Conservation (phyloP, 345 rosid genomes). For the Eutrema heterophyllum region DNA sequence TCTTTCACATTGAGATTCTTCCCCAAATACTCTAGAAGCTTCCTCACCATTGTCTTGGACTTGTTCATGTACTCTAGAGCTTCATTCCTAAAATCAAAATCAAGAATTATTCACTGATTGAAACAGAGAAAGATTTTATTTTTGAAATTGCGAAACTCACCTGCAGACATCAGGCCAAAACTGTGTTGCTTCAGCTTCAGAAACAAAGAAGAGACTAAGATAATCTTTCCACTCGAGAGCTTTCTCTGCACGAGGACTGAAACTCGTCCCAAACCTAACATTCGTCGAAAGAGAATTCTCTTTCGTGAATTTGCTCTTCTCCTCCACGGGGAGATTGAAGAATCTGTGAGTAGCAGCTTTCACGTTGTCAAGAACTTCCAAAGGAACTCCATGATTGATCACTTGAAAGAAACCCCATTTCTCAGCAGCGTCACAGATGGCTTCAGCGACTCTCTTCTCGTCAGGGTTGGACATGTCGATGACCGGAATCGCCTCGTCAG, state of each 20-base stretch:
- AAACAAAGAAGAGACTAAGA: slow-evolving; percentile 44
- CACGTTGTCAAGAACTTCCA: slow-evolving; percentile 35
- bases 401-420: slow-evolving; percentile 54
- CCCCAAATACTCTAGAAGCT: slow-evolving; percentile 34
- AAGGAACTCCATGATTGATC: slow-evolving; percentile 42
- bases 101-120: background rate
- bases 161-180: slow-evolving; percentile 46
- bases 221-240: slow-evolving; percentile 57
- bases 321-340: slow-evolving; percentile 38
- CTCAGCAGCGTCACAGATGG: slow-evolving; percentile 46
- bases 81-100: slow-evolving; percentile 30
- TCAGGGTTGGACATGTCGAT: slow-evolving; percentile 43
- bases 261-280: slow-evolving; percentile 38
- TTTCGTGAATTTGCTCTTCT: slow-evolving; percentile 36
- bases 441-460: slow-evolving; percentile 32
- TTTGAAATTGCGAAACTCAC: slow-evolving; percentile 14
- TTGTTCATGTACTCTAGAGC: slow-evolving; percentile 41
- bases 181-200: slow-evolving; percentile 40
- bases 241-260: slow-evolving; percentile 39
- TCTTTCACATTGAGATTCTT: slow-evolving; percentile 37
- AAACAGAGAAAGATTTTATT: background rate
- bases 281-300: slow-evolving; percentile 29
- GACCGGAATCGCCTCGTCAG: slow-evolving; percentile 36
- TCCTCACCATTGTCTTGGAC: slow-evolving; percentile 35
- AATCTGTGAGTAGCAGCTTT: slow-evolving; percentile 38